Conservation (phyloP, 257 asterid species). For the Solanum appendiculatum region DNA sequence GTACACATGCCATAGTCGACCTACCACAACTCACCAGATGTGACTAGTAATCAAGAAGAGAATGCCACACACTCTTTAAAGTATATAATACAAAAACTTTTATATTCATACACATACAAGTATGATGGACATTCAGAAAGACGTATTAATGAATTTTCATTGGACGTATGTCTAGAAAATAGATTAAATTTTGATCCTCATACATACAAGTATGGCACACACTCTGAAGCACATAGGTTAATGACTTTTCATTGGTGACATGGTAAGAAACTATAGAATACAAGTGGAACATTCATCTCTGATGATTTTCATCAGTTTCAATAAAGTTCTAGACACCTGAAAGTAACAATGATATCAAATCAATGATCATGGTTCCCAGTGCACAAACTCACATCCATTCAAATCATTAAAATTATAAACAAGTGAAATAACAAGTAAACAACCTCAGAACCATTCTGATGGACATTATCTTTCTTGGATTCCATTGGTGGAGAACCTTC, state of each 20-base stretch:
- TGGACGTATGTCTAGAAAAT: not conserved
- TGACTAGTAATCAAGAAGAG: not conserved
- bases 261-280: not conserved
- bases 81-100: not conserved
- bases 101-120: not conserved
- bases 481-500: constrained; percentile 49
- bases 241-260: not conserved
- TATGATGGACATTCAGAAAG: not conserved
- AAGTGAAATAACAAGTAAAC: not conserved
- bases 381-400: not conserved
- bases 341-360: not conserved
- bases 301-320: not conserved
- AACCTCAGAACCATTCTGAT: not conserved
- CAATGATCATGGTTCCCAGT: not conserved
- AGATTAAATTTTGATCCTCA: not conserved
- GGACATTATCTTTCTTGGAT: constrained; percentile 15
- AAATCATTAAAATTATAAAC: not conserved
- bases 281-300: not conserved
- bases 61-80: not conserved
- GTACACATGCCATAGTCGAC: not conserved
- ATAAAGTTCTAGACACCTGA: not conserved
- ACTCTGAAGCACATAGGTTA: not conserved
- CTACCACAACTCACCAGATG: not conserved
- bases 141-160: not conserved
- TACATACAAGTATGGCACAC: not conserved